Conservation (phyloP, 1,139 yeast species). For the Pichia sp. region DNA sequence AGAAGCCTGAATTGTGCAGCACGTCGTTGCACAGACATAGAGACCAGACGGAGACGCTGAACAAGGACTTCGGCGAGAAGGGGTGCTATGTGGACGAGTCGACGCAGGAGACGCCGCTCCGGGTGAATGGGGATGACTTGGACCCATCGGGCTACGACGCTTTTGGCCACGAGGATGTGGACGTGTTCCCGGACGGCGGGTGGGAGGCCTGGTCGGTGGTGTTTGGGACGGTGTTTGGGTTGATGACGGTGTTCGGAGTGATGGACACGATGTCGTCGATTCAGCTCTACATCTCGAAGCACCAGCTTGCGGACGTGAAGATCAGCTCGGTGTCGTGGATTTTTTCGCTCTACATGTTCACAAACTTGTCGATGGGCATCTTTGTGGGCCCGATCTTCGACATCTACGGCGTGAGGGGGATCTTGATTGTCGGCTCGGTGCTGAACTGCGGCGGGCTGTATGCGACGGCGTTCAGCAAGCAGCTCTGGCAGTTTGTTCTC, state of each 20-base stretch:
- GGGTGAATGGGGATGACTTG: not conserved
- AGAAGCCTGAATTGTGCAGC: not conserved
- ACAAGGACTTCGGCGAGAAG: not conserved
- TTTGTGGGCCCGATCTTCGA: constrained; percentile 65
- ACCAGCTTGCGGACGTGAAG: constrained; percentile 45
- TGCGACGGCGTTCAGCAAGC: constrained; percentile 48
- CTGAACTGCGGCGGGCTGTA: constrained; percentile 50
- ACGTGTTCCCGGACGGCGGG: constrained; percentile 58
- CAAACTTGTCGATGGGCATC: constrained; percentile 51
- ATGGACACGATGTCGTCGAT: constrained; percentile 64
- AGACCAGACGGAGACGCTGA: not conserved
- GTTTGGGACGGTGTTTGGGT: constrained; percentile 59
- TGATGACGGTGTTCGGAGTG: constrained; percentile 59
- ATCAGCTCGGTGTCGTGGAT: constrained; percentile 61
- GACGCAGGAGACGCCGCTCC: constrained; percentile 6
- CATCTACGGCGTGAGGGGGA: constrained; percentile 47
- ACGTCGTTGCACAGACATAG: not conserved
- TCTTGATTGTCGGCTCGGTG: constrained; percentile 43
- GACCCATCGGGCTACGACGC: constrained; percentile 19
- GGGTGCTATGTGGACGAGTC: not conserved
- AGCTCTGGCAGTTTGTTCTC: constrained; percentile 52
- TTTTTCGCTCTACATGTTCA: constrained; percentile 54
- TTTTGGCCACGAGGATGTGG: constrained; percentile 25
- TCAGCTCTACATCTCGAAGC: constrained; percentile 53
- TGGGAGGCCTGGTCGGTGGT: constrained; percentile 49